phyloP scores from a whole-genome alignment of 768 basidiomycete species.

The Calocybe indica region DNA sequence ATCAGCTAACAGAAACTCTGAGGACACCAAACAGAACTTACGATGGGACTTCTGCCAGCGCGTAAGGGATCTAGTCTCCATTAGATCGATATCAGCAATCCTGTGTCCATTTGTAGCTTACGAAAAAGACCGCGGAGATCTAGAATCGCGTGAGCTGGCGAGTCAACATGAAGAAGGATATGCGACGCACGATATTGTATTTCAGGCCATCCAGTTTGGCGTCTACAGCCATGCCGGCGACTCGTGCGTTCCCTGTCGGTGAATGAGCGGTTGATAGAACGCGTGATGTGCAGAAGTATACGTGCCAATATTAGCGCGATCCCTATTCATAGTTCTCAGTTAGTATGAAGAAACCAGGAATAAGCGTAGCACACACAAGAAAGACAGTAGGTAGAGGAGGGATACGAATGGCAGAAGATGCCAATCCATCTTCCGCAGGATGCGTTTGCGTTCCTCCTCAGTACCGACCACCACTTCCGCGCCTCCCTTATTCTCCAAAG shows the following conservation, averaged over 20 bases:
- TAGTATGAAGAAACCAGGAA: background rate
- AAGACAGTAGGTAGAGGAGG: conserved; percentile 38
- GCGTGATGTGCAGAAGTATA: background rate
- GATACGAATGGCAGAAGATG: conserved; percentile 40
- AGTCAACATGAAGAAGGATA: background rate
- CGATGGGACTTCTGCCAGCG: conserved; percentile 29
- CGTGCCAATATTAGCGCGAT: conserved; percentile 29
- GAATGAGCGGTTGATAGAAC: background rate
- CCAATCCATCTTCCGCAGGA: conserved; percentile 37
- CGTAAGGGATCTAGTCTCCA: conserved; percentile 22
- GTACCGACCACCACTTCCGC: conserved; percentile 3
- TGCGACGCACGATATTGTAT: conserved; percentile 25
- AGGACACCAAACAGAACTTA: conserved; percentile 6
- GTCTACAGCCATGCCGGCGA: conserved; percentile 27
- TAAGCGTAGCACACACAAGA: conserved; percentile 28
- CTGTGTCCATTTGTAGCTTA: conserved; percentile 7
- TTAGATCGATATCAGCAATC: background rate
- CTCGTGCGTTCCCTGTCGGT: conserved; percentile 21
- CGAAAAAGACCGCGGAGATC: conserved; percentile 30
- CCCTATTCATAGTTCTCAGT: conserved; percentile 12
- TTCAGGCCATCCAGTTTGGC: conserved; percentile 22
- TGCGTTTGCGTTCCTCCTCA: conserved; percentile 17
- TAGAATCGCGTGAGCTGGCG: conserved; percentile 4
- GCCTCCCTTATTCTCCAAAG: conserved; percentile 1
- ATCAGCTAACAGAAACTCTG: background rate